A percentile compares a stretch with the other conserved stretches of the same genome.
Evolutionary conservation across 2,329 filamentous ascomycete genomes (phyloP).

Genomic region (Aspergillus proliferans): DNA sequence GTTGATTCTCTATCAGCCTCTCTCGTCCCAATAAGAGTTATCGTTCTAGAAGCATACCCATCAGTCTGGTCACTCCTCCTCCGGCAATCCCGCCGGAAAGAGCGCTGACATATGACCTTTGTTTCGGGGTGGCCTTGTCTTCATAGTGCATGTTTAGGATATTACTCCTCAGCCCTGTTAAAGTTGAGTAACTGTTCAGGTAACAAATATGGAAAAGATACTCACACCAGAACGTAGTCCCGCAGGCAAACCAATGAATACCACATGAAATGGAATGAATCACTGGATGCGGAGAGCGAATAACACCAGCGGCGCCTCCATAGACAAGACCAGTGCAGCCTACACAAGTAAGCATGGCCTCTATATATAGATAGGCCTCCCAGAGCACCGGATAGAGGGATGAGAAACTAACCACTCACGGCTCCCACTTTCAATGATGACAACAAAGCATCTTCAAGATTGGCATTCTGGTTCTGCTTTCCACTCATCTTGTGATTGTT

Average conservation of each 20-base stretch:
- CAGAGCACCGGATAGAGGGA: constrained; percentile 1
- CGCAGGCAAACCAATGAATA: constrained; percentile 74
- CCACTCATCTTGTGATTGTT: constrained; percentile 23
- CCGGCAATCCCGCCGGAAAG: constrained; percentile 65
- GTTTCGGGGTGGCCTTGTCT: constrained; percentile 48
- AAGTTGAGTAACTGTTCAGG: constrained; percentile 39
- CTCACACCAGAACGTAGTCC: constrained; percentile 69
- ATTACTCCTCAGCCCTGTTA: constrained; percentile 38
- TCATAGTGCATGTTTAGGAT: constrained; percentile 45
- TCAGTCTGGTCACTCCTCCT: constrained; percentile 49
- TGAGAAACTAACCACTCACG: constrained; percentile 48
- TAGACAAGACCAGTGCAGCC: constrained; percentile 52
- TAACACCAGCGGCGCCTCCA: constrained; percentile 65
- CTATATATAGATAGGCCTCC: not conserved
- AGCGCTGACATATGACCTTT: constrained; percentile 62
- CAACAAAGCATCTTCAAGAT: constrained; percentile 16
- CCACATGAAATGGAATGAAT: constrained; percentile 68
- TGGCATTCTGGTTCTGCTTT: constrained; percentile 10
- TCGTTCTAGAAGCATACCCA: constrained; percentile 35
- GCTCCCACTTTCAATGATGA: constrained; percentile 54
- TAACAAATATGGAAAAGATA: constrained; percentile 4
- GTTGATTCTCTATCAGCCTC: constrained; percentile 17
- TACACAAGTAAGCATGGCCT: constrained; percentile 5
- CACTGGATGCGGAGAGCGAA: constrained; percentile 58
- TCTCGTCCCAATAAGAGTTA: constrained; percentile 1